Percentiles rank a stretch among this genome's conserved stretches.
phyloP scores from a whole-genome alignment of 2,329 filamentous ascomycete species.

The Chaetomium olivaceum region DNA sequence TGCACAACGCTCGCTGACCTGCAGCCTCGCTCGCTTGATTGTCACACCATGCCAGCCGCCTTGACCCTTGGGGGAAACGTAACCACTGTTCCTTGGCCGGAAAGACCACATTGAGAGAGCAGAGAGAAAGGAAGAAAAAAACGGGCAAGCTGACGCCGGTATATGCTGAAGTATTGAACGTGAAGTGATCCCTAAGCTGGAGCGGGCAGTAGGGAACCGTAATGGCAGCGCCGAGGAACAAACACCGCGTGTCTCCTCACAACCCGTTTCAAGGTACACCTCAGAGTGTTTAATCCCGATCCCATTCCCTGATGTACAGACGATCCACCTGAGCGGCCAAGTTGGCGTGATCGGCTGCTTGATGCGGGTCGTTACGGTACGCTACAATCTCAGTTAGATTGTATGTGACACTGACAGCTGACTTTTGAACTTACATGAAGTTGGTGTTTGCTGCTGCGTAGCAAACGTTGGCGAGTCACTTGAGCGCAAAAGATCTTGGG shows the following conservation, averaged over 20 bases:
- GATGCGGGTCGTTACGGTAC: constrained; percentile 54
- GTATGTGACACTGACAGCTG: constrained; percentile 55
- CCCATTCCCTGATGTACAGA: constrained; percentile 55
- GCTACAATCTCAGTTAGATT: constrained; percentile 51
- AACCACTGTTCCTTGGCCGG: not conserved
- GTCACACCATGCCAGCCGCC: not conserved
- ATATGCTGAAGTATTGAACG: constrained; percentile 26
- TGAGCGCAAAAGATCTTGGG: constrained; percentile 71
- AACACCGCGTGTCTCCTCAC: not conserved
- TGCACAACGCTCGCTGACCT: constrained; percentile 7
- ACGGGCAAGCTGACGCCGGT: constrained; percentile 17
- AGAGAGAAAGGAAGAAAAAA: not conserved
- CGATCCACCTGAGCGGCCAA: constrained; percentile 49
- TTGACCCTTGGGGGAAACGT: not conserved
- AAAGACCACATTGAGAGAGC: not conserved
- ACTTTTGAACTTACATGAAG: constrained; percentile 70
- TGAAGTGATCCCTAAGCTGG: not conserved
- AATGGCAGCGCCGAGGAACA: not conserved
- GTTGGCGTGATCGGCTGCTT: constrained; percentile 48
- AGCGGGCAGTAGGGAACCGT: not conserved
- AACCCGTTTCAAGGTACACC: not conserved
- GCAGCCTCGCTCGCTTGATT: constrained; percentile 16
- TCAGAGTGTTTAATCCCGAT: constrained; percentile 46
- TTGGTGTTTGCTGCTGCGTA: constrained; percentile 56
- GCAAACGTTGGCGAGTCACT: constrained; percentile 59